Evolutionary conservation across 1,284 basidiomycete genomes (phyloP).

Genomic region (Trichosporon sp.): DNA sequence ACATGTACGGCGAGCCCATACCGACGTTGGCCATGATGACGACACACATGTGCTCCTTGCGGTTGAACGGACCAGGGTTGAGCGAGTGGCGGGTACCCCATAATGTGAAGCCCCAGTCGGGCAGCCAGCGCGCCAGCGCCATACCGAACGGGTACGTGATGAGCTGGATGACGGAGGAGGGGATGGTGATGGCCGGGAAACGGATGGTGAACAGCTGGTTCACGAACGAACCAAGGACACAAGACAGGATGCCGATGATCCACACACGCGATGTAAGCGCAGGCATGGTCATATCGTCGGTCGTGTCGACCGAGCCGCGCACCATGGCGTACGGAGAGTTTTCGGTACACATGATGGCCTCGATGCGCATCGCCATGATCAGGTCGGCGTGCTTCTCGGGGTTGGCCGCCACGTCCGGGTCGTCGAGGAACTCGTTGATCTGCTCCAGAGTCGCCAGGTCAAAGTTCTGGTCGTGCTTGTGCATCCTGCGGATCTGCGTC

Average conservation of each 20-base stretch:
- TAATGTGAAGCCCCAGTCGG: not conserved
- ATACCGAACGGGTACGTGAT: constrained; percentile 34
- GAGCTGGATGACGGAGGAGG: constrained; percentile 32
- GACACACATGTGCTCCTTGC: constrained; percentile 23
- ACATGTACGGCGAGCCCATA: constrained; percentile 34
- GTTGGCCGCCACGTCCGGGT: constrained; percentile 22
- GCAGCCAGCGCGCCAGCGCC: constrained; percentile 17
- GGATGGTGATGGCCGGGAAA: constrained; percentile 27
- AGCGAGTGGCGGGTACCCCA: constrained; percentile 21
- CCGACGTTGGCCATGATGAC: constrained; percentile 40
- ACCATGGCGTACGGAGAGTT: constrained; percentile 81
- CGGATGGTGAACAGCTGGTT: constrained; percentile 54
- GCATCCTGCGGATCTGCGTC: constrained; percentile 20
- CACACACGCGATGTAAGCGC: constrained; percentile 80
- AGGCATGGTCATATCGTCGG: constrained; percentile 71
- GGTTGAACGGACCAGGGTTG: constrained; percentile 52
- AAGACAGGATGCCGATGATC: constrained; percentile 56
- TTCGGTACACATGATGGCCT: constrained; percentile 35
- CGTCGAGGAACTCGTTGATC: constrained; percentile 24
- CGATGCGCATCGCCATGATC: constrained; percentile 31
- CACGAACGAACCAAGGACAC: constrained; percentile 58
- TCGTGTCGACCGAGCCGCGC: constrained; percentile 69
- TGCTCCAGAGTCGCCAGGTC: constrained; percentile 15
- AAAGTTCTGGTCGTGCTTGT: constrained; percentile 36
- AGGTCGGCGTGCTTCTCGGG: constrained; percentile 25